Conservation (phyloP, 495 filamentous ascomycete species). For the Penicilliopsis zonata region DNA sequence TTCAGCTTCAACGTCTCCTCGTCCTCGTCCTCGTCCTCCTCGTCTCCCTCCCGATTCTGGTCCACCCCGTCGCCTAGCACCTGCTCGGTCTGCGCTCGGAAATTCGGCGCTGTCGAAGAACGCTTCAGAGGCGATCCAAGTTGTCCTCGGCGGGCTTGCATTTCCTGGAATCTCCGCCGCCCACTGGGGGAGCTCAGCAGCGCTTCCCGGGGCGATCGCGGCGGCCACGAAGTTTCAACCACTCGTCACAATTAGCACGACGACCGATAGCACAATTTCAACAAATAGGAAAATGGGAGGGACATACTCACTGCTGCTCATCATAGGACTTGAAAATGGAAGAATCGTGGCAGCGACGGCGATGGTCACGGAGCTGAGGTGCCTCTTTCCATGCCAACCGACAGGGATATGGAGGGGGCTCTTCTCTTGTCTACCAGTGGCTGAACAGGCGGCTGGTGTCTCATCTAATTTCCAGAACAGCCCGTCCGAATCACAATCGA, state of each 20-base stretch:
- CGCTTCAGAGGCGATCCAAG: slow-evolving; percentile 53
- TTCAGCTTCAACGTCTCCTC: slow-evolving; percentile 80
- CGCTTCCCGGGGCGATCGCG: slow-evolving; percentile 73
- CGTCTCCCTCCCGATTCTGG: slow-evolving; percentile 23
- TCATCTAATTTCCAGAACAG: neutral
- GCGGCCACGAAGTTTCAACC: slow-evolving; percentile 64
- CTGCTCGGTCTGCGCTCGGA: slow-evolving; percentile 19
- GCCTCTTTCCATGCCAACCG: slow-evolving; percentile 2
- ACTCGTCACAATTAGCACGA: too few species aligned
- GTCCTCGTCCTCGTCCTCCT: slow-evolving; percentile 64
- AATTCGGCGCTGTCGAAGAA: slow-evolving; percentile 27
- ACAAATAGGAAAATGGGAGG: neutral
- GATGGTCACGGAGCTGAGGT: neutral
- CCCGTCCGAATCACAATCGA: neutral
- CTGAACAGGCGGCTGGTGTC: neutral
- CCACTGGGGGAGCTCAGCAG: slow-evolving; percentile 73
- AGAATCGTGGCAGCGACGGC: neutral
- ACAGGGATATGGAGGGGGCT: neutral
- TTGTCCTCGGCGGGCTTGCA: slow-evolving; percentile 49
- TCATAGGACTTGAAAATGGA: slow-evolving; percentile 1
- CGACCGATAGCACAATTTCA: neutral
- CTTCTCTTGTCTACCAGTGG: neutral
- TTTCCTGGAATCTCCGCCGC: slow-evolving; percentile 54
- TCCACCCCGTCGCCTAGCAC: slow-evolving; percentile 26
- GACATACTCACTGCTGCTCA: slow-evolving; percentile 14